Evolutionary conservation across 2,329 filamentous ascomycete species (phyloP).

Genomic region (Colletotrichum sp.): DNA sequence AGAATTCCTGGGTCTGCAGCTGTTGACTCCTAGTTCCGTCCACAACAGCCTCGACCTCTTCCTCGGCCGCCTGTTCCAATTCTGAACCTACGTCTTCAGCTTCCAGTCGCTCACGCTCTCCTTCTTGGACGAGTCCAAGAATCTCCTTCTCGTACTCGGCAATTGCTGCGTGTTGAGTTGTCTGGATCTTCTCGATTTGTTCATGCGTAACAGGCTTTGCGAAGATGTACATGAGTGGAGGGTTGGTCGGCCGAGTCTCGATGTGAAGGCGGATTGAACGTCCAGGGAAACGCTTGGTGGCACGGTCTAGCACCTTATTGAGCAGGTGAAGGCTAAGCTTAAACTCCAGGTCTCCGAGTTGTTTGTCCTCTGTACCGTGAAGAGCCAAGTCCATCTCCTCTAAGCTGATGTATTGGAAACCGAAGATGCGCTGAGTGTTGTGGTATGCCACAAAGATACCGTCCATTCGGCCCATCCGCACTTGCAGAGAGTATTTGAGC

Average conservation of each 20-base stretch:
- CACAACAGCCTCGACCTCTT: conserved; percentile 19
- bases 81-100: conserved; percentile 21
- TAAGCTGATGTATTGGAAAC: conserved; percentile 92
- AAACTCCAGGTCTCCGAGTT: conserved; percentile 84
- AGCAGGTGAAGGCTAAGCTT: conserved; percentile 78
- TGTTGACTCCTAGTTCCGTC: conserved; percentile 22
- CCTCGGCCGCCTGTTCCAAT: neutral
- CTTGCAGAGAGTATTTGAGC: conserved; percentile 95
- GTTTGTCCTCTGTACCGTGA: conserved; percentile 74
- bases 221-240: conserved; percentile 85
- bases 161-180: conserved; percentile 65
- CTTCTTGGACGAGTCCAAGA: conserved; percentile 50
- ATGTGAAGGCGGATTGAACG: conserved; percentile 81
- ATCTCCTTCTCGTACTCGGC: conserved; percentile 72
- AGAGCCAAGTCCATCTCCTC: conserved; percentile 87
- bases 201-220: conserved; percentile 81
- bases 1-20: conserved; percentile 44
- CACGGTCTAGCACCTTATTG: conserved; percentile 79
- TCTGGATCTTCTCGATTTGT: conserved; percentile 77
- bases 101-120: conserved; percentile 6
- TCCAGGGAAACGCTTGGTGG: conserved; percentile 76
- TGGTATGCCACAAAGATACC: conserved; percentile 98
- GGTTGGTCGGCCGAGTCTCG: conserved; percentile 69
- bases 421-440: conserved; percentile 94
- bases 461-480: conserved; percentile 97